Conservation (phyloP, 176 grass and related monocot species). For the Lolium rigidum region DNA sequence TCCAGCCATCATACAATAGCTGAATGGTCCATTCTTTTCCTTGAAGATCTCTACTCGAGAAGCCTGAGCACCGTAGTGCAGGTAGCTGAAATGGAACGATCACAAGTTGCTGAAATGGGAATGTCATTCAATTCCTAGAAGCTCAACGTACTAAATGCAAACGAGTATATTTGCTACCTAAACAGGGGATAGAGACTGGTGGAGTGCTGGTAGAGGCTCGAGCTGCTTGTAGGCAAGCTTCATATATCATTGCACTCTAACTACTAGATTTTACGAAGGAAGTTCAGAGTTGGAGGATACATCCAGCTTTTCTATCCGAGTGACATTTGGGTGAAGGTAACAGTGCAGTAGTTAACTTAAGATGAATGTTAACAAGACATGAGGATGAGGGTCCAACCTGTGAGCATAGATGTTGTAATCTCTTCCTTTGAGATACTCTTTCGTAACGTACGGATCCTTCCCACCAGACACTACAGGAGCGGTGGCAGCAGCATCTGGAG, state of each 20-base stretch:
- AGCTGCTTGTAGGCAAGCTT: no score
- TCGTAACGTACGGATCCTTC: not conserved
- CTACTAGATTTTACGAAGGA: no score
- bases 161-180: not conserved
- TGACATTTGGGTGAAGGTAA: no score
- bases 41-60: conserved; percentile 53
- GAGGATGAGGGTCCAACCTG: not conserved
- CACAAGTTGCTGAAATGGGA: not conserved
- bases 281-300: no score
- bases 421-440: not conserved
- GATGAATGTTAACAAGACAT: not conserved
- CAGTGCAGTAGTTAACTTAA: not conserved
- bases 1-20: conserved; percentile 58
- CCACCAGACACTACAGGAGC: not conserved
- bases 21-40: conserved; percentile 40
- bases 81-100: conserved; percentile 47
- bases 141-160: not conserved
- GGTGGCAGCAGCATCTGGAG: not conserved
- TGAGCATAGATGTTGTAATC: conserved; percentile 9
- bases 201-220: no score
- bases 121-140: not conserved
- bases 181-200: no score
- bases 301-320: no score
- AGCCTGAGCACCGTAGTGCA: conserved; percentile 60
- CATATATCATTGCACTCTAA: no score